A percentile compares a stretch with the other conserved stretches of the same genome.
Evolutionary conservation across 2,329 filamentous ascomycete genomes (phyloP).

Genomic region (Cercospora brassicicola): DNA sequence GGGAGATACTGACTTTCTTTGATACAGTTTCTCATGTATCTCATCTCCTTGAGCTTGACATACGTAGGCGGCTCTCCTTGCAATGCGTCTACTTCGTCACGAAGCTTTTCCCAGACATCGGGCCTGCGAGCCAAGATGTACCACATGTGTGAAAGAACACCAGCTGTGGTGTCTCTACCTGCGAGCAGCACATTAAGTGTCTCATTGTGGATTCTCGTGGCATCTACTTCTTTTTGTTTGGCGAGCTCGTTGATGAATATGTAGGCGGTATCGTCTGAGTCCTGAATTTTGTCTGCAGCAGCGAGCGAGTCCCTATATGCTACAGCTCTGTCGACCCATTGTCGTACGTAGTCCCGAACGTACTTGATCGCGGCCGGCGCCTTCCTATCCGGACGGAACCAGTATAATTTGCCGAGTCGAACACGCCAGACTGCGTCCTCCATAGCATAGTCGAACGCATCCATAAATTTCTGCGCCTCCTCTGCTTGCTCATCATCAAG

Average conservation of each 20-base stretch:
- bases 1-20: conserved; percentile 50
- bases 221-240: conserved; percentile 46
- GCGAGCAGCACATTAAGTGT: conserved; percentile 53
- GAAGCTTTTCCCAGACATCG: conserved; percentile 27
- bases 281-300: conserved; percentile 15
- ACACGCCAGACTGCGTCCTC: background rate
- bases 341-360: conserved; percentile 12
- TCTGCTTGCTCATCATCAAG: conserved; percentile 20
- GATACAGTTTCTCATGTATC: conserved; percentile 57
- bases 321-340: conserved; percentile 24
- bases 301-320: conserved; percentile 9
- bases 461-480: conserved; percentile 14
- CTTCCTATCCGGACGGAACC: conserved; percentile 14
- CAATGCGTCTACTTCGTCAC: conserved; percentile 26
- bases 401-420: conserved; percentile 17
- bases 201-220: conserved; percentile 43
- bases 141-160: conserved; percentile 46
- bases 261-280: conserved; percentile 11
- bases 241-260: conserved; percentile 61
- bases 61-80: conserved; percentile 45
- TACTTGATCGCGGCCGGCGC: conserved; percentile 16
- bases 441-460: conserved; percentile 24
- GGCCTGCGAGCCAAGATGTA: conserved; percentile 32
- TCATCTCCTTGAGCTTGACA: conserved; percentile 29
- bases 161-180: conserved; percentile 55